A percentile compares a stretch with the other conserved stretches of the same genome.
These are phyloP conservation scores for Fermentozyma sake DNA, from an alignment of 1,139 yeast species.

Conservation along the genomic window DNA sequence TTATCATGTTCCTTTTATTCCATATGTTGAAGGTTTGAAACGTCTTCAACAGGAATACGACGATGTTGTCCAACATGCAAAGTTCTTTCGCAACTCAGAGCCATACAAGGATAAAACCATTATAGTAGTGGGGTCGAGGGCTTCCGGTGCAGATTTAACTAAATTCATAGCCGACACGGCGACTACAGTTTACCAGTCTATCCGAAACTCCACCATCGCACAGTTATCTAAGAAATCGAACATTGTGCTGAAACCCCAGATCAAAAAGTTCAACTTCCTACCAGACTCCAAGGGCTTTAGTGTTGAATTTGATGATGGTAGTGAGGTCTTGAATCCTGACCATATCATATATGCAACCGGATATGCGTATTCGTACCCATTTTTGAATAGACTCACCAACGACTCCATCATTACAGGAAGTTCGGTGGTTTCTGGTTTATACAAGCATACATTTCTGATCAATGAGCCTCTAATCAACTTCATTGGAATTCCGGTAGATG, in stretches of 20 bases:
- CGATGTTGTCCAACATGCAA: slow-evolving; percentile 34
- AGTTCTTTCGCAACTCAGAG: slow-evolving; percentile 28
- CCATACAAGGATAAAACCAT: slow-evolving; percentile 27
- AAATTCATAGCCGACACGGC: slow-evolving; percentile 22
- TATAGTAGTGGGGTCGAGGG: slow-evolving; percentile 40
- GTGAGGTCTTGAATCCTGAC: slow-evolving; percentile 26
- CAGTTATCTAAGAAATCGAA: slow-evolving; percentile 16
- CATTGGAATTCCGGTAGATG: slow-evolving; percentile 43
- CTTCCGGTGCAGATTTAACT: slow-evolving; percentile 42
- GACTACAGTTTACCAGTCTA: slow-evolving; percentile 24
- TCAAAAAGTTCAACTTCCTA: slow-evolving; percentile 18
- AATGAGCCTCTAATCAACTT: slow-evolving; percentile 34
- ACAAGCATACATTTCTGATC: slow-evolving; percentile 35
- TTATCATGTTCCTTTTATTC: slow-evolving; percentile 48
- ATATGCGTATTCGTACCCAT: slow-evolving; percentile 41
- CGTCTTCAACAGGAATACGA: slow-evolving; percentile 26
- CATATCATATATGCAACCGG: slow-evolving; percentile 43
- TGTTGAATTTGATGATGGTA: slow-evolving; percentile 27
- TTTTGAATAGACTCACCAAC: slow-evolving; percentile 23
- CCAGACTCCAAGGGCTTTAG: slow-evolving; percentile 13
- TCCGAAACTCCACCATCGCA: slow-evolving; percentile 13
- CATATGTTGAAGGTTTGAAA: slow-evolving; percentile 37
- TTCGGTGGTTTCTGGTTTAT: slow-evolving; percentile 23
- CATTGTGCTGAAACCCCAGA: slow-evolving; percentile 20
- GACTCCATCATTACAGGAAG: slow-evolving; percentile 24